Evolutionary conservation across 345 rosid genomes (phyloP), one percentile per base, ranked within the genome.

Genomic region (Sonneratia caseolaris): DNA sequence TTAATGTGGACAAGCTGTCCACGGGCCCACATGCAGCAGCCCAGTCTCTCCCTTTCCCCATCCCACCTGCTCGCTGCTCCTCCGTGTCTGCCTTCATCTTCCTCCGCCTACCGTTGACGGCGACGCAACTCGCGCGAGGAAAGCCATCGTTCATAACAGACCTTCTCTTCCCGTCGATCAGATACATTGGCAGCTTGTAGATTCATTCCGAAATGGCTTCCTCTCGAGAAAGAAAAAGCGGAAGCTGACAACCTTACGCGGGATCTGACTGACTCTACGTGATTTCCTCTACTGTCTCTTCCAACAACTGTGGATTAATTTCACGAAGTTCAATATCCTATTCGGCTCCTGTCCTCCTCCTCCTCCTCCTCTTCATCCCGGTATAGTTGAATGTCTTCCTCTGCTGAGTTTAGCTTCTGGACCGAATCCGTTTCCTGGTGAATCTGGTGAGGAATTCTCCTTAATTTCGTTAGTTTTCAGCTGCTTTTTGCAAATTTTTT

Each of bases 91-190:
- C 1, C 22, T 15, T 8, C 22, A 24, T 53, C 59, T 53, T 48
- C 59, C 24, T 53, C 59, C 22, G 59, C 59, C 66, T 27, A 62
- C 66, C 66, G 66, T 35, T 37, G 47, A 36, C 35, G 32, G 72
- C 64, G 64, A 62, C 38, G 66, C 5, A 62, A 24, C 66, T 62
- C 38, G 10, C 37, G 36, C 18, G 66, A 27, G 14, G 14, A 35
- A 12, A 7, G 15, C 66, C 15, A 62, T 11, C 18, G 18, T 35
- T 61, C 66, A 24, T 12, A 7, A 7, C 32, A n/a, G 37, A 62
- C 5, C 66, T 35, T 35, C 66, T 27, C 66, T 11, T 3, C 37
- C 38, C 37, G 10, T 35, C 37, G 37, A 35, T 35, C 27, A 21
- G 66, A 62, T 62, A 12, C 9, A 35, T 11, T 9, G 19, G 9